Conservation (phyloP, 2,329 filamentous ascomycete species). For the Nothopassalora personata region DNA sequence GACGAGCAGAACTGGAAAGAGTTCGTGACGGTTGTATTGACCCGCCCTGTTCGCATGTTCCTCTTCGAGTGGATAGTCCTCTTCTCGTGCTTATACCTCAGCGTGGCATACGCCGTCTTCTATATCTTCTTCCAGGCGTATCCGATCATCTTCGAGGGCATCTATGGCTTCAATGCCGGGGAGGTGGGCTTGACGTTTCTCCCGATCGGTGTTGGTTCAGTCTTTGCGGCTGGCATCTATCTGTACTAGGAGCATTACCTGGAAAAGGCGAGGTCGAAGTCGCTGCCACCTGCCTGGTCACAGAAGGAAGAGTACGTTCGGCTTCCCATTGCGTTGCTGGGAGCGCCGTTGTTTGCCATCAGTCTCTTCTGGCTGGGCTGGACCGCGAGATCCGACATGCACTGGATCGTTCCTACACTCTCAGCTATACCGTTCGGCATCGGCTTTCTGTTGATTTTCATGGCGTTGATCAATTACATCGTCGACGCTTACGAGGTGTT, state of each 20-base stretch:
- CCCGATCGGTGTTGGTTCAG: conserved; percentile 60
- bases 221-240: conserved; percentile 56
- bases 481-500: conserved; percentile 65
- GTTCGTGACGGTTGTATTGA: conserved; percentile 64
- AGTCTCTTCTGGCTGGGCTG: conserved; percentile 54
- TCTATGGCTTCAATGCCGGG: conserved; percentile 61
- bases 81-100: conserved; percentile 64
- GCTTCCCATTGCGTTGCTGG: conserved; percentile 63
- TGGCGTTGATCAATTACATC: conserved; percentile 56
- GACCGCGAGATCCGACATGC: conserved; percentile 42
- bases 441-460: conserved; percentile 47
- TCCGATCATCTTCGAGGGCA: conserved; percentile 57
- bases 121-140: conserved; percentile 76
- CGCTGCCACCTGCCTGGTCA: conserved; percentile 51
- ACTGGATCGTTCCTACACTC: conserved; percentile 46
- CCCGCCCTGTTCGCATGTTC: conserved; percentile 69
- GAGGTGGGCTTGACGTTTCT: conserved; percentile 64
- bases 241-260: conserved; percentile 61
- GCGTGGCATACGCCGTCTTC: conserved; percentile 57
- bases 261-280: conserved; percentile 42
- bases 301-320: conserved; percentile 61
- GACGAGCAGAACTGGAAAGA: conserved; percentile 52
- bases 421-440: conserved; percentile 47
- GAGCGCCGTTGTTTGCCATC: conserved; percentile 38
- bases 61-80: conserved; percentile 66